Evolutionary conservation across 2,329 filamentous ascomycete genomes (phyloP).

Genomic region (Calonectria hawksworthii): DNA sequence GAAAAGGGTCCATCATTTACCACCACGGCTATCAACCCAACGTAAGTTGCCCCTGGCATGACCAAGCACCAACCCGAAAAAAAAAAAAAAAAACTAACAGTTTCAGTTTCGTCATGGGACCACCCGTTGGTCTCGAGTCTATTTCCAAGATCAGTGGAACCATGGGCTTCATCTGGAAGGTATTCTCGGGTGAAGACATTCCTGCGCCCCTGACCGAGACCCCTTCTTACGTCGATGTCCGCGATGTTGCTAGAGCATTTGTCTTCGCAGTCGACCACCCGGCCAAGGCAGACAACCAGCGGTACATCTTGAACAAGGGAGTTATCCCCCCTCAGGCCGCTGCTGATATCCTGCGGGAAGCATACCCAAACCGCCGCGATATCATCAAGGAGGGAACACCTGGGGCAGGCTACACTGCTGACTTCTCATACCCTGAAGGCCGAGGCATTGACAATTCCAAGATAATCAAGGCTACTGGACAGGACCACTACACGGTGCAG

Average conservation of each 20-base stretch:
- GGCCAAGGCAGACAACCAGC: slow-evolving; percentile 38
- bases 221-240: slow-evolving; percentile 40
- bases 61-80: too few relatives aligned
- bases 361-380: slow-evolving; percentile 35
- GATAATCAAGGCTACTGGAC: slow-evolving; percentile 32
- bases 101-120: slow-evolving; percentile 44
- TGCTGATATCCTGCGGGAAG: slow-evolving; percentile 42
- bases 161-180: slow-evolving; percentile 40
- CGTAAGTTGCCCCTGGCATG: slow-evolving; percentile 20
- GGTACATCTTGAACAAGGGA: slow-evolving; percentile 36
- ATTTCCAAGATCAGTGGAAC: slow-evolving; percentile 37
- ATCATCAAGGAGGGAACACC: slow-evolving; percentile 39
- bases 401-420: slow-evolving; percentile 35
- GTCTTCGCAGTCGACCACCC: slow-evolving; percentile 40
- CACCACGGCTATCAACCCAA: slow-evolving; percentile 43
- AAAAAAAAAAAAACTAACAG: background rate
- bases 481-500: slow-evolving; percentile 35
- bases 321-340: slow-evolving; percentile 39
- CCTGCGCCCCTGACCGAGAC: slow-evolving; percentile 28
- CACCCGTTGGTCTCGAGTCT: slow-evolving; percentile 35
- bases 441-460: slow-evolving; percentile 39
- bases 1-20: slow-evolving; percentile 38
- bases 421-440: slow-evolving; percentile 27
- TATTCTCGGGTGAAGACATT: slow-evolving; percentile 41
- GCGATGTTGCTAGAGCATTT: slow-evolving; percentile 40